Evolutionary conservation across 78 protist genomes (phyloP).

Genomic region (Emiliania huxleyi): DNA sequence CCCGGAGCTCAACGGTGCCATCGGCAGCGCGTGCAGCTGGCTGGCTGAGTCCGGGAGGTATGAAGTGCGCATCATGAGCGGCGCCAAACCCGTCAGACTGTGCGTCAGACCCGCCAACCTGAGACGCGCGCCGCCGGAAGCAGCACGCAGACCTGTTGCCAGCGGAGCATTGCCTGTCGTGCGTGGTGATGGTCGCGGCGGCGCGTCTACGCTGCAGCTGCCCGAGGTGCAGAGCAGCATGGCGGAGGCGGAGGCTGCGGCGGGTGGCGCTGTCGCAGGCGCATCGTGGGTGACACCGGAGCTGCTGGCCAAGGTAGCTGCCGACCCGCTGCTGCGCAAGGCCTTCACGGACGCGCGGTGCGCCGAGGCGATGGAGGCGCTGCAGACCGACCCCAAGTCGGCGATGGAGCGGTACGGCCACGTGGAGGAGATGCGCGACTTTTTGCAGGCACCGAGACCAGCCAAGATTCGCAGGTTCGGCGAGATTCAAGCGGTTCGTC

Average conservation of each 20-base stretch:
- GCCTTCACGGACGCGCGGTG: not conserved
- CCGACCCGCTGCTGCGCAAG: not conserved
- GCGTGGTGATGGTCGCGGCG: not conserved
- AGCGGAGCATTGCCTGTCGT: not conserved
- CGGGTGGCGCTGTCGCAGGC: not conserved
- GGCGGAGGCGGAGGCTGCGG: not conserved
- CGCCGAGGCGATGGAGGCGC: not conserved
- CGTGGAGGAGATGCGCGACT: not conserved
- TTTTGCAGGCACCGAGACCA: too few species aligned
- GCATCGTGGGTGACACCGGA: not conserved
- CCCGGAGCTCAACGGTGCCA: too few species aligned
- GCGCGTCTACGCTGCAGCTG: not conserved
- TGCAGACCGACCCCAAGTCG: not conserved
- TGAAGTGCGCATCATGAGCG: too few species aligned
- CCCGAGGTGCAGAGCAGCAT: not conserved
- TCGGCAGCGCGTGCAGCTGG: too few species aligned
- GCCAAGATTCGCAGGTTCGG: too few species aligned
- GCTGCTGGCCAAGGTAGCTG: not conserved
- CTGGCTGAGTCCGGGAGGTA: too few species aligned
- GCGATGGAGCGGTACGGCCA: not conserved
- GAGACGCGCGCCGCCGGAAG: too few species aligned
- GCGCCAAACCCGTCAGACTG: too few species aligned
- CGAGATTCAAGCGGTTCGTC: too few species aligned
- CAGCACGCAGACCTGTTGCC: too few species aligned
- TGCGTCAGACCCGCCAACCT: too few species aligned